A percentile compares a stretch with the other conserved stretches of the same genome.
Conservation (phyloP, 1,284 basidiomycete species). For the Moesziomyces parantarcticus region DNA sequence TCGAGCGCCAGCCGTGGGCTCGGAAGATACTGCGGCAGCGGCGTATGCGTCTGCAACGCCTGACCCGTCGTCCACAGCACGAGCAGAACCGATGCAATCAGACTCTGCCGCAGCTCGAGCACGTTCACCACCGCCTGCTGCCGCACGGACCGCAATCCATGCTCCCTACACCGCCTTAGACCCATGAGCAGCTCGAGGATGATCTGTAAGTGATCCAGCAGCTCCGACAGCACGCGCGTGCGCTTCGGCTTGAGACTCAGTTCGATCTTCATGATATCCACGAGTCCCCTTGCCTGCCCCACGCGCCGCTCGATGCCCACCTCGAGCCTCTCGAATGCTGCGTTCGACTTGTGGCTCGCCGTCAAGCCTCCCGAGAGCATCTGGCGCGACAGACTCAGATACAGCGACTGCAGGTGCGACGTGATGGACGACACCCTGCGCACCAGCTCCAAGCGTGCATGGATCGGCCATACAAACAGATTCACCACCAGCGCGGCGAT, state of each 20-base stretch:
- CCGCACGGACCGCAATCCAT: conserved; percentile 59
- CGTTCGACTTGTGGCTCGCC: conserved; percentile 28
- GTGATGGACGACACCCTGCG: conserved; percentile 43
- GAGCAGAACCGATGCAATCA: conserved; percentile 69
- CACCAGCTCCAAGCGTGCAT: conserved; percentile 58
- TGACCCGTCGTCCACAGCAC: conserved; percentile 70
- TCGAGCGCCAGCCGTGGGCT: conserved; percentile 67
- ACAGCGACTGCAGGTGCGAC: conserved; percentile 50
- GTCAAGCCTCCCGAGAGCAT: conserved; percentile 51
- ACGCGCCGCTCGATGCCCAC: conserved; percentile 66
- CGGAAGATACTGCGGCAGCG: conserved; percentile 71
- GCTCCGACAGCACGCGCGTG: conserved; percentile 67
- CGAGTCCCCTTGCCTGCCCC: conserved; percentile 67
- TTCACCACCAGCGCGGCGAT: conserved; percentile 60
- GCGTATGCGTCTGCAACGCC: conserved; percentile 69
- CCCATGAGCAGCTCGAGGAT: conserved; percentile 69
- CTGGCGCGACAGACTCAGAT: conserved; percentile 60
- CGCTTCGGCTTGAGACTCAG: conserved; percentile 70
- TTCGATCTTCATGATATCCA: conserved; percentile 66
- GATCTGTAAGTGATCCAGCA: conserved; percentile 68
- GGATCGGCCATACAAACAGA: conserved; percentile 59
- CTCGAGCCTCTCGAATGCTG: conserved; percentile 51
- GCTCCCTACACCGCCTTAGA: conserved; percentile 69
- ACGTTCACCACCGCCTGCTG: conserved; percentile 70
- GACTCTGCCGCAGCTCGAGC: conserved; percentile 69